These are phyloP conservation scores for Penicillium janthinellum DNA, from an alignment of 2,329 filamentous ascomycete species.

Conservation along the genomic window DNA sequence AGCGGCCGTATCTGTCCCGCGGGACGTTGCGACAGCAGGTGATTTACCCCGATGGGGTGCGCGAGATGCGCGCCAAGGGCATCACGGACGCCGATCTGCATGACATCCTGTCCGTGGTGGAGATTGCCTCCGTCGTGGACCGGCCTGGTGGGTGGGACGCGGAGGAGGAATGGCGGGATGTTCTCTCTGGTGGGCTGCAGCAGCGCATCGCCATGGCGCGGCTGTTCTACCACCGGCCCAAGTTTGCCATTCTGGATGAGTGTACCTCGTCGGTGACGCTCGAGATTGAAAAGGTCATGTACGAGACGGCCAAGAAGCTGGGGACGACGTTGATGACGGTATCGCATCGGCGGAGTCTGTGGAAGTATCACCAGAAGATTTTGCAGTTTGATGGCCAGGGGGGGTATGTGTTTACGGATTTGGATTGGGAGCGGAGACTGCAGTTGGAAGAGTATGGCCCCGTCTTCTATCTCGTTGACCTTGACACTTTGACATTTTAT, in stretches of 20 bases:
- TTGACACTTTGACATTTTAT: background rate
- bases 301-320: conserved; percentile 88
- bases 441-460: conserved; percentile 74
- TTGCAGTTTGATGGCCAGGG: conserved; percentile 97
- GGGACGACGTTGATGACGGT: conserved; percentile 98
- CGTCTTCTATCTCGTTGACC: background rate
- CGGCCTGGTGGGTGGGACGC: conserved; percentile 85
- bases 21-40: conserved; percentile 95
- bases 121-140: conserved; percentile 79
- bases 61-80: conserved; percentile 82
- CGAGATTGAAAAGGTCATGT: conserved; percentile 94
- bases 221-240: conserved; percentile 88
- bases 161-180: conserved; percentile 95
- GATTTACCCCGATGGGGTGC: conserved; percentile 88
- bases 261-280: conserved; percentile 95
- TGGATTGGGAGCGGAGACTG: conserved; percentile 85
- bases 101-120: conserved; percentile 73
- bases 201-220: conserved; percentile 96
- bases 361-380: conserved; percentile 95
- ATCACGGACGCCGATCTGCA: conserved; percentile 80
- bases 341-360: conserved; percentile 83
- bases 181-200: conserved; percentile 87
- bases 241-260: conserved; percentile 95
- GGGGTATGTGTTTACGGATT: conserved; percentile 80
- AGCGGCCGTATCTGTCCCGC: conserved; percentile 88